Conservation (phyloP, 163 green algal species). For the Chlorella variabilis region DNA sequence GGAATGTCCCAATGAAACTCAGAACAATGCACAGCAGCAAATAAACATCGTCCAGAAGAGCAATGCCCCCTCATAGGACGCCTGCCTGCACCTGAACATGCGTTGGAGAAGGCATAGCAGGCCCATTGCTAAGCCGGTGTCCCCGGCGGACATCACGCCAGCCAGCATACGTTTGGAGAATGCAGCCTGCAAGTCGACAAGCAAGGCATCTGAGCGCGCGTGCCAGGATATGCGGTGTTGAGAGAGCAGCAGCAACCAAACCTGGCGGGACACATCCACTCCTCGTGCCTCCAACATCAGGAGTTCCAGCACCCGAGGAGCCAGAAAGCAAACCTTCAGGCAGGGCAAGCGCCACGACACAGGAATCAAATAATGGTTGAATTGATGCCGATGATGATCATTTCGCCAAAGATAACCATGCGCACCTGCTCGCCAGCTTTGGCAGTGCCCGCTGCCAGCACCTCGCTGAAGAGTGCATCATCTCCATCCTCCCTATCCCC, state of each 20-base stretch:
- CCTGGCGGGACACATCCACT: background rate
- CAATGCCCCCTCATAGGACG: too few relatives aligned
- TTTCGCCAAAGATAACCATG: too few relatives aligned
- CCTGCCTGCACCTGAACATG: slow-evolving; percentile 50
- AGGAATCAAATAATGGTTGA: too few relatives aligned
- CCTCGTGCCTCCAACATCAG: background rate
- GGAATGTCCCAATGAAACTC: background rate
- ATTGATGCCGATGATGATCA: too few relatives aligned
- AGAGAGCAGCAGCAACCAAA: too few relatives aligned
- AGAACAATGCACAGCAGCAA: too few relatives aligned
- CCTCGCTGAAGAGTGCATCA: background rate
- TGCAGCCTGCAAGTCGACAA: slow-evolving; percentile 58
- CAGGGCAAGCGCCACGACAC: too few relatives aligned
- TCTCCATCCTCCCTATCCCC: background rate
- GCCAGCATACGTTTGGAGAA: slow-evolving; percentile 79
- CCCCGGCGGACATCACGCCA: slow-evolving; percentile 48
- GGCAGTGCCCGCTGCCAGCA: background rate
- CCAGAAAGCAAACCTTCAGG: too few relatives aligned
- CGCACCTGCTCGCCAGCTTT: slow-evolving; percentile 5
- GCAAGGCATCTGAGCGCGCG: background rate
- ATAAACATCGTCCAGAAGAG: too few relatives aligned
- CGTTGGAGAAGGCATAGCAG: slow-evolving; percentile 55
- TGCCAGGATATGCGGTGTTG: background rate
- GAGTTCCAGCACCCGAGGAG: too few relatives aligned
- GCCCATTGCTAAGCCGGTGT: slow-evolving; percentile 58